Percentiles rank a stretch among this genome's conserved stretches.
These are phyloP conservation scores for Psilocybe tampanensis DNA, from an alignment of 768 basidiomycete genomes.

Conservation along the genomic window DNA sequence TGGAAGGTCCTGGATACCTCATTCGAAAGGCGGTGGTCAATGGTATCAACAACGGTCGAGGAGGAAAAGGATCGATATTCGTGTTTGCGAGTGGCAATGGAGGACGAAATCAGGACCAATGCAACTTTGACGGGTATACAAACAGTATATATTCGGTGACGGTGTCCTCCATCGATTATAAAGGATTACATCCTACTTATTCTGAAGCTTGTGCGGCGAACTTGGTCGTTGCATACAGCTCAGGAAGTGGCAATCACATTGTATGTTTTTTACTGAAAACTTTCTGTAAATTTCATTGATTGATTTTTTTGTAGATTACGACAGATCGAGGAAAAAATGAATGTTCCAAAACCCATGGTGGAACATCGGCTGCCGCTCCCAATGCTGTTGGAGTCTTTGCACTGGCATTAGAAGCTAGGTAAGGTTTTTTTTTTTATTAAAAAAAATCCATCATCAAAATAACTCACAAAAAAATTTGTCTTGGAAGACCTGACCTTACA, in stretches of 20 bases:
- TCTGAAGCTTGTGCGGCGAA: slow-evolving; percentile 96
- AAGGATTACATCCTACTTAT: slow-evolving; percentile 92
- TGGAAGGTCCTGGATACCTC: slow-evolving; percentile 90
- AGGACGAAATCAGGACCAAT: slow-evolving; percentile 88
- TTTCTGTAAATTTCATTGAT: neutral
- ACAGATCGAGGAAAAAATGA: slow-evolving; percentile 81
- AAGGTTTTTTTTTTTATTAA: slow-evolving; percentile 13
- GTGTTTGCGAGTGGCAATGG: slow-evolving; percentile 99
- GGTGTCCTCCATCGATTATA: slow-evolving; percentile 88
- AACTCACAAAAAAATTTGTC: no score
- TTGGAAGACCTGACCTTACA: slow-evolving; percentile 84
- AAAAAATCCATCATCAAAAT: no score
- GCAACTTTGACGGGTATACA: slow-evolving; percentile 99
- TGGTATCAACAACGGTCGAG: slow-evolving; percentile 86
- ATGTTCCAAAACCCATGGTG: slow-evolving; percentile 85
- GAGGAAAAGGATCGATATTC: slow-evolving; percentile 87
- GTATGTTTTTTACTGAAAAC: slow-evolving; percentile 55
- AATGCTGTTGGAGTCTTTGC: slow-evolving; percentile 94
- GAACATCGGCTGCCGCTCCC: slow-evolving; percentile 96
- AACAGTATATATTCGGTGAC: slow-evolving; percentile 97
- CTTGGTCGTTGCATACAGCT: slow-evolving; percentile 93
- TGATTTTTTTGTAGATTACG: slow-evolving; percentile 64
- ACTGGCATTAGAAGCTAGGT: slow-evolving; percentile 87
- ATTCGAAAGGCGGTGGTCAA: slow-evolving; percentile 93
- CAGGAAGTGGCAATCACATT: slow-evolving; percentile 90